Conservation (phyloP, 2,329 filamentous ascomycete genomes). For the Colletotrichum kahawae region DNA sequence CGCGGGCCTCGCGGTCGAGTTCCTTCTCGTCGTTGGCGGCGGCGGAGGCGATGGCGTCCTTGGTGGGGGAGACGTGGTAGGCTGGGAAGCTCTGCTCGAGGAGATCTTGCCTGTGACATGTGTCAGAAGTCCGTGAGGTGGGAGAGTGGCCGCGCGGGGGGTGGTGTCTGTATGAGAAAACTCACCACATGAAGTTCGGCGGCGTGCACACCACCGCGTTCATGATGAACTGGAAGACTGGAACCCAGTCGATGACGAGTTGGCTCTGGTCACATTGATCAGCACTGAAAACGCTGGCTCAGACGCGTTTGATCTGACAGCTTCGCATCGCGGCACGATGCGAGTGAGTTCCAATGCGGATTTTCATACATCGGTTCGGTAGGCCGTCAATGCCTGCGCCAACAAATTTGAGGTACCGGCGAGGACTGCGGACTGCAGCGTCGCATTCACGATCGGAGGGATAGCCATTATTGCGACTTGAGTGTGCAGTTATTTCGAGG, state of each 20-base stretch:
- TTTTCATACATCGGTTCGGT: conserved; percentile 59
- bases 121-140: neutral
- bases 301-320: neutral
- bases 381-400: conserved; percentile 72
- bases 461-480: conserved; percentile 32
- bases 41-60: conserved; percentile 43
- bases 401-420: conserved; percentile 73
- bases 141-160: neutral
- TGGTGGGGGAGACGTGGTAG: conserved; percentile 50
- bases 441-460: conserved; percentile 62
- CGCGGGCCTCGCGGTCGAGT: conserved; percentile 36
- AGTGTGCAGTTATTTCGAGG: neutral
- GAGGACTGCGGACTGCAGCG: conserved; percentile 69
- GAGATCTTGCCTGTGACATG: conserved; percentile 66
- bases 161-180: neutral
- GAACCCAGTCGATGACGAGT: conserved; percentile 67
- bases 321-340: neutral
- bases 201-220: conserved; percentile 78
- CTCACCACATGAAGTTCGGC: conserved; percentile 82
- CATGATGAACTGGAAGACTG: conserved; percentile 77
- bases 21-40: conserved; percentile 46
- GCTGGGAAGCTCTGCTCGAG: conserved; percentile 79
- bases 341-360: neutral
- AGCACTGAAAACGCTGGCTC: neutral
- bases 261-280: conserved; percentile 48